Base-by-base conservation (phyloP, 192 early-diverging fungal genomes). In the Coemansia javaensis region DNA sequence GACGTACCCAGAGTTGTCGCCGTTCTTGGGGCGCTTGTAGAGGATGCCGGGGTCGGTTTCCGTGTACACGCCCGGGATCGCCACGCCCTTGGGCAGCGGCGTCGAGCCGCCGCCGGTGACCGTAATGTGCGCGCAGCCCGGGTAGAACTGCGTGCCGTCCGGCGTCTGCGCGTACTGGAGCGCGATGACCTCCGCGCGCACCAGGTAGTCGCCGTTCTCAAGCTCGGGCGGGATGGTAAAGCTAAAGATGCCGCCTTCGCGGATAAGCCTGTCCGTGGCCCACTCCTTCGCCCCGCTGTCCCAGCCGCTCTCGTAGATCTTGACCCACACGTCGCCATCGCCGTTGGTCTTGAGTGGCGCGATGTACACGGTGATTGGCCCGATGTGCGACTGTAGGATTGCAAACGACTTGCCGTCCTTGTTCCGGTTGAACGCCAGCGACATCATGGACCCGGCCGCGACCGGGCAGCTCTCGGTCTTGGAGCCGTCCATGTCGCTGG, bases 111-210 rank as follows among this genome's bases (percentile, higher is more conserved):
- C 38, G 15, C 32, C 38, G 13, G 36, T 32, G 15, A 64, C 33
- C 0, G 48, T 52, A 32, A 59, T 38, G 17, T 47, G 42, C 13
- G 40, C 39, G n/a, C 63, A 66, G 58, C 60, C 55, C 2, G 57
- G 50, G 21, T 53, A 66, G 2, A 44, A 53, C 40, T 66, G 56
- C 15, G 63, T 50, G 22, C 44, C 50, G 18, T 22, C 40, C 21
- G n/a, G 7, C 0, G 16, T 23, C 5, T 23, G 11, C 5, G 46
- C 56, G n/a, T 38, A 17, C 11, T 66, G 63, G 5, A 66, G 21
- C 9, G 63, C 51, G 33, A 59, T 42, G 16, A 66, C 15, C 28
- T 66, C 63, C 8, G 50, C 39, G 1, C 50, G 49, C 12, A 66
- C 18, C 15, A 66, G 33, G 18, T 66, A 66, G n/a, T 66, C 25